Evolutionary conservation across 106 monocot genomes (phyloP).

Genomic region (Posidonia australis): DNA sequence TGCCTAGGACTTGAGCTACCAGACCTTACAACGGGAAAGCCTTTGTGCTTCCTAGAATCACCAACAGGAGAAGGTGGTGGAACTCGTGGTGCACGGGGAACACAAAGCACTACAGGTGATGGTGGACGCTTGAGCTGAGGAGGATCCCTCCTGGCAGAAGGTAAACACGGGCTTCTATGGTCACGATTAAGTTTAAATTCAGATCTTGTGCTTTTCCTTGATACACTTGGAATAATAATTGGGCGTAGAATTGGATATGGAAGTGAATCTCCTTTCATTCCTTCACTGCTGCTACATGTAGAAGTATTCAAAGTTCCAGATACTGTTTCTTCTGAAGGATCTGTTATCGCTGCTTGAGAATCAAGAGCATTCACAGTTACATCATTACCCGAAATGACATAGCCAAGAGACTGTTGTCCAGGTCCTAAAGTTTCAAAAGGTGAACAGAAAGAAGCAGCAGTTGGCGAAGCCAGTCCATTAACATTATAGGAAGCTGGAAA

Average conservation of each 20-base stretch:
- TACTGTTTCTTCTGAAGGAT: constrained; percentile 37
- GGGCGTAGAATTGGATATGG: constrained; percentile 78
- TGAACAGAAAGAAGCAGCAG: constrained; percentile 45
- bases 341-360: constrained; percentile 25
- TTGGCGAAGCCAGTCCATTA: constrained; percentile 51
- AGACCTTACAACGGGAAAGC: constrained; percentile 85
- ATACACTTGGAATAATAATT: constrained; percentile 70
- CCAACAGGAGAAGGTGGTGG: constrained; percentile 77
- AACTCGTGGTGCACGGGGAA: constrained; percentile 66
- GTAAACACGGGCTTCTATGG: constrained; percentile 64
- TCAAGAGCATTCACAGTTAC: constrained; percentile 25
- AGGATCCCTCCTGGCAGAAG: constrained; percentile 57
- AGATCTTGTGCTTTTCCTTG: constrained; percentile 68
- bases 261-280: constrained; percentile 61
- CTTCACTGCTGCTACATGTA: constrained; percentile 37
- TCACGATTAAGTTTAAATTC: constrained; percentile 66
- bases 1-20: constrained; percentile 97
- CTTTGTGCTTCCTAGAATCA: constrained; percentile 66
- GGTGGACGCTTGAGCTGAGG: constrained; percentile 70
- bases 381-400: constrained; percentile 44
- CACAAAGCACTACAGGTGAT: constrained; percentile 93
- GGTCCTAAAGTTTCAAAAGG: constrained; percentile 53
- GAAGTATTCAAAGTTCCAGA: constrained; percentile 25
- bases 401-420: constrained; percentile 36
- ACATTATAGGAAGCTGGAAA: constrained; percentile 38